These are phyloP conservation scores for Scheffersomyces lignosus DNA, from an alignment of 805 yeast genomes.

Conservation along the genomic window DNA sequence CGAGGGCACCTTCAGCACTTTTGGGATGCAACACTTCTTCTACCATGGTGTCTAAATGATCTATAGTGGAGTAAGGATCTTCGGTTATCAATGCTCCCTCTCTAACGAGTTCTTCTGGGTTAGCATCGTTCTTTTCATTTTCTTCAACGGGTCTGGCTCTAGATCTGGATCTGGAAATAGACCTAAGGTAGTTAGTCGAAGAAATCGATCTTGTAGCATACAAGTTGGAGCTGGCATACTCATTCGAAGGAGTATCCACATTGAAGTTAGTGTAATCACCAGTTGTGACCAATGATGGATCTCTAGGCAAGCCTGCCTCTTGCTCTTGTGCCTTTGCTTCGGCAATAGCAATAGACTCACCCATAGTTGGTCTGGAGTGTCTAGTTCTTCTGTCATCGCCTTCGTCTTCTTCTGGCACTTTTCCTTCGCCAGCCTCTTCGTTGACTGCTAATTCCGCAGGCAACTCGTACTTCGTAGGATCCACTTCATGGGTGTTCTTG, in stretches of 20 bases:
- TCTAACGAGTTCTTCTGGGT: slow-evolving; percentile 44
- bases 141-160: slow-evolving; percentile 36
- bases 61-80: slow-evolving; percentile 49
- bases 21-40: slow-evolving; percentile 40
- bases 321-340: slow-evolving; percentile 16
- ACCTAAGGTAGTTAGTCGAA: slow-evolving; percentile 58
- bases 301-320: slow-evolving; percentile 18
- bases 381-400: slow-evolving; percentile 40
- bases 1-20: neutral
- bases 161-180: slow-evolving; percentile 65
- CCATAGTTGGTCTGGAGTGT: slow-evolving; percentile 43
- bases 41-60: slow-evolving; percentile 50
- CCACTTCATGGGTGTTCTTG: slow-evolving; percentile 53
- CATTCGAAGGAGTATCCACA: slow-evolving; percentile 31
- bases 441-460: slow-evolving; percentile 35
- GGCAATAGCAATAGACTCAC: slow-evolving; percentile 46
- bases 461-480: slow-evolving; percentile 43
- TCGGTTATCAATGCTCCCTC: slow-evolving; percentile 59
- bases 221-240: slow-evolving; percentile 12
- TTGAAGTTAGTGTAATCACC: slow-evolving; percentile 49
- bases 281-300: slow-evolving; percentile 43
- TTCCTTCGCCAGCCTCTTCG: slow-evolving; percentile 10
- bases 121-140: slow-evolving; percentile 29
- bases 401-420: slow-evolving; percentile 28
- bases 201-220: slow-evolving; percentile 39